Evolutionary conservation across 257 asterid genomes (phyloP), one percentile per base, ranked within the genome.

Genomic region (Avicennia marina): DNA sequence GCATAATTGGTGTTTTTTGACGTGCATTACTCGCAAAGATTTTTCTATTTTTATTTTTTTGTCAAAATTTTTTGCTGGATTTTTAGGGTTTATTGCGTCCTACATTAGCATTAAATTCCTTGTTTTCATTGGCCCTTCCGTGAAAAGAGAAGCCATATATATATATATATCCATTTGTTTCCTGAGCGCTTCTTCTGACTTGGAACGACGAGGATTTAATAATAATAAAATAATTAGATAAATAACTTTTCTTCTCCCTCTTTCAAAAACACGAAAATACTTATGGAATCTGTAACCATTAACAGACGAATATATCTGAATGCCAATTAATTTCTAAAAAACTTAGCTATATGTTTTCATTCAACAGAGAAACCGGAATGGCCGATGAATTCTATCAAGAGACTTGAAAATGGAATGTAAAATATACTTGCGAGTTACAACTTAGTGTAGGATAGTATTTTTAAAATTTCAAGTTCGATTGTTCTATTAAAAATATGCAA

Each of bases 31-130:
- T n/a, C n/a, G n/a, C n/a, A n/a, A 32, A 65, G 2, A 13, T 17
- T 33, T 17, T 10, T 17, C 33, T 53, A 10, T 22, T 39, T 22
- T 10, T 5, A 36, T 18, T 16, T 9, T 51, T 8, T 34, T 11
- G 2, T 11, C 5, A 25, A 2, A 6, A 1, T 16, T 59, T 11
- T 39, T 47, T 24, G 58, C n/a, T n/a, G 64, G 66, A 50, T 32
- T 52, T 52, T 63, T 71, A 60, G 65, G 71, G 59, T 65, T 65
- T 65, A 29, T 63, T 4, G 36, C 32, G 7, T 19, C 24, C 15
- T 29, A 39, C 29, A 41, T 58, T 24, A 32, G 5, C 36, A 2
- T 39, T 22, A 17, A 9, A 3, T 53, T 8, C 13, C 63, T n/a
- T 25, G 39, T 50, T 33, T 41, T 9, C n/a, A 18, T 43, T 21